Conservation (phyloP, 2,329 filamentous ascomycete genomes). For the Ceratocystis huliohia region DNA sequence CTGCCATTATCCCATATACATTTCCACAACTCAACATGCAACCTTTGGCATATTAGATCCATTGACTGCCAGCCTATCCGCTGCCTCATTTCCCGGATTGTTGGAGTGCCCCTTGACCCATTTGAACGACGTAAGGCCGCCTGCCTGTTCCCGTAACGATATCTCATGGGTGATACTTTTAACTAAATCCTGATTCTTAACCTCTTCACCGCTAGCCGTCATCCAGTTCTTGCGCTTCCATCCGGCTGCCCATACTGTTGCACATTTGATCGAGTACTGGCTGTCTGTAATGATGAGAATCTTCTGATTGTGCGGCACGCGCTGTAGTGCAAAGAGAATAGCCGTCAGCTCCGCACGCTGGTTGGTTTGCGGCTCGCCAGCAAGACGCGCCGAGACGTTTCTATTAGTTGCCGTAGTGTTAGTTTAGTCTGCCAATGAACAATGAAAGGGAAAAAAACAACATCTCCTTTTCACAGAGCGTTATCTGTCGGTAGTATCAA, state of each 20-base stretch:
- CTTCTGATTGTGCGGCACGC: slow-evolving; percentile 52
- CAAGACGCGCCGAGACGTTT: slow-evolving; percentile 62
- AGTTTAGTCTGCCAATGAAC: neutral
- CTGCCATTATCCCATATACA: neutral
- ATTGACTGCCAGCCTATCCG: slow-evolving; percentile 61
- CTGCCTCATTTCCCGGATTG: slow-evolving; percentile 63
- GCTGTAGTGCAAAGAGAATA: slow-evolving; percentile 69
- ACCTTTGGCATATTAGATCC: slow-evolving; percentile 27
- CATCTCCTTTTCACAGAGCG: neutral
- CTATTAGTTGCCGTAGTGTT: slow-evolving; percentile 25
- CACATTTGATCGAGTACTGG: slow-evolving; percentile 79
- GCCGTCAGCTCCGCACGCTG: slow-evolving; percentile 92
- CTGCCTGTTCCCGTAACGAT: slow-evolving; percentile 49
- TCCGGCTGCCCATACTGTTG: slow-evolving; percentile 65
- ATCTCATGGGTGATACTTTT: slow-evolving; percentile 59
- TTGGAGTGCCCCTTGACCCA: slow-evolving; percentile 83
- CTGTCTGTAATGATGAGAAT: slow-evolving; percentile 80
- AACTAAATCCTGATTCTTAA: slow-evolving; percentile 80
- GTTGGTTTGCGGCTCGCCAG: slow-evolving; percentile 71
- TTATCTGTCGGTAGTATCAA: neutral
- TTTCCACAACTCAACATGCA: neutral
- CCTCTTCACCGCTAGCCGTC: slow-evolving; percentile 54
- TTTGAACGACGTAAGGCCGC: slow-evolving; percentile 55
- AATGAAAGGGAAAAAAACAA: neutral
- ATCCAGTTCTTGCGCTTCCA: slow-evolving; percentile 71